Base-by-base conservation (phyloP, 1,284 basidiomycete genomes). In the Malassezia yamatoensis region DNA sequence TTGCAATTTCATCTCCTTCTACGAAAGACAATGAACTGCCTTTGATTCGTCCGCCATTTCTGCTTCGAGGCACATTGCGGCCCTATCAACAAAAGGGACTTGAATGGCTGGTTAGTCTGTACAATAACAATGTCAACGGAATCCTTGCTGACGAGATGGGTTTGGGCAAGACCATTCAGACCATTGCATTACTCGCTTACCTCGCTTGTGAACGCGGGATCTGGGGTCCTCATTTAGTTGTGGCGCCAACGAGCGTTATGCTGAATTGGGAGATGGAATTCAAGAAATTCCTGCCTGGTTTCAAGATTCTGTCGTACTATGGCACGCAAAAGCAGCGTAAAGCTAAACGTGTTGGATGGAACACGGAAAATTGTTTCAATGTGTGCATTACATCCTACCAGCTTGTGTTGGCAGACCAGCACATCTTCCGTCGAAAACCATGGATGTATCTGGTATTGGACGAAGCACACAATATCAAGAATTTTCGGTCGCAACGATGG, bases 211-310 rank as follows among this genome's bases (percentile, higher is more conserved):
- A 93, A 75, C 81, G 85, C 49, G 91, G 91, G 6, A 88, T 93
- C 58, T 96, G 91, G 90, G 93, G 93, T 0, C 91, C 91, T 2
- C 91, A 96, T 77, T 81, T 96, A 32, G 90, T 96, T 71, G 84
- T 96, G 65, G 90, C 93, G 11, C 90, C 91, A 1, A 96, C 91
- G 1, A 90, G 87, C 59, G 91, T 96, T 54, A 82, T 96, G 61
- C 80, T 96, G 55, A 96, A 96, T 72, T 96, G 91, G 91, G 91
- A 94, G 75, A 93, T 96, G 87, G 91, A 96, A 75, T 96, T 96
- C 80, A 94, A 96, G 77, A 94, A 94, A 77, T 96, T 96, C 72
- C 79, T 96, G 2, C 91, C 91, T 0, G 91, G 90, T 1, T 91
- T 96, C 80, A 87, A 84, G 66, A 83, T 88, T 53, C 79, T 96